These are phyloP conservation scores for Euphorbia tirucalli DNA, from an alignment of 345 rosid species.

Conservation along the genomic window DNA sequence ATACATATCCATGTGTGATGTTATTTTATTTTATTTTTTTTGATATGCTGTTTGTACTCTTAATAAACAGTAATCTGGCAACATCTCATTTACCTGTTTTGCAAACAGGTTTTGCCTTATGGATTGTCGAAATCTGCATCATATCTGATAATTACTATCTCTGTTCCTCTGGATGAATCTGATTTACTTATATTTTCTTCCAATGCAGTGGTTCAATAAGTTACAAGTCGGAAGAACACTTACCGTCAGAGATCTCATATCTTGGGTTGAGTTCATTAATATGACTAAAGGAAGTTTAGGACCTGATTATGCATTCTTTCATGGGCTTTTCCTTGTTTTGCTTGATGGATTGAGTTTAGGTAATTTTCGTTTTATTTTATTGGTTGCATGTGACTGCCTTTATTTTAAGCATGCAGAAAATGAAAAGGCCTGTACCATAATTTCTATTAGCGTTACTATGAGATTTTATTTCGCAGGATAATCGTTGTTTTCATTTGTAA, in stretches of 20 bases:
- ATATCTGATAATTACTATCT: not conserved
- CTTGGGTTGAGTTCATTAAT: conserved; percentile 78
- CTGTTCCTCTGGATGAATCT: not conserved
- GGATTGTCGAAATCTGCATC: not conserved
- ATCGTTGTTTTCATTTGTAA: not conserved
- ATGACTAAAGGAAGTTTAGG: conserved; percentile 52
- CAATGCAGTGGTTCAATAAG: conserved; percentile 75
- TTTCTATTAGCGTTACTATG: not conserved
- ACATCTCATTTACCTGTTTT: not conserved
- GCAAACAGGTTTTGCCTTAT: not conserved
- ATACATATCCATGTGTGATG: not conserved
- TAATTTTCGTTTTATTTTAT: conserved; percentile 21
- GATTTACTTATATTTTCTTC: conserved; percentile 21
- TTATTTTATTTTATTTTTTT: no score
- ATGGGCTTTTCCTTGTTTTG: conserved; percentile 88
- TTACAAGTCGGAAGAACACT: conserved; percentile 70
- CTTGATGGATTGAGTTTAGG: conserved; percentile 93
- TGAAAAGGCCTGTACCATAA: not conserved
- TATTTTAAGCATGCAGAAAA: not conserved
- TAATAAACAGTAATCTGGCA: not conserved
- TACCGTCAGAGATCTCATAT: conserved; percentile 89
- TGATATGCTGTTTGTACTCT: not conserved
- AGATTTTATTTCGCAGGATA: not conserved
- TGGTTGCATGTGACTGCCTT: no score
- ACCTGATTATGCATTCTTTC: conserved; percentile 59